Base-by-base conservation (phyloP, 1,139 yeast genomes). In the Magnusiomyces ingens region DNA sequence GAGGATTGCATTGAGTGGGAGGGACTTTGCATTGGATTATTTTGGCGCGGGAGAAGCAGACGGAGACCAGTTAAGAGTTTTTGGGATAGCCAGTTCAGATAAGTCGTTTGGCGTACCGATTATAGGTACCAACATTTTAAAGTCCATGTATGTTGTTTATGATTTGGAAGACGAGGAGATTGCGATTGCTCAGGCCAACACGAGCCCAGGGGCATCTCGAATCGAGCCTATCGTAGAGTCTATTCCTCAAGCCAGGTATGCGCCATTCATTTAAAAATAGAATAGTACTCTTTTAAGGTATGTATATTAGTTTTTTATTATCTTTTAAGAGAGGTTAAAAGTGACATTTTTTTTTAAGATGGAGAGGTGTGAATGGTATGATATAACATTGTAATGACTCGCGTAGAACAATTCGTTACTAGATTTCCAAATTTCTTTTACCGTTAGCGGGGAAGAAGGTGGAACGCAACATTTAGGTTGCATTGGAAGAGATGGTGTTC, bases 121-220 rank as follows among this genome's bases (percentile, higher is more conserved):
- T 5, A 26, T 44, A 12, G 47, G 47, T 29, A 6, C 32, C 22
- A 26, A 35, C 13, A 15, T 29, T 12, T 15, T 44, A 5, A n/a
- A 44, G 36, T 26, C 36, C 19, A 44, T 44, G 47, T 44, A 44
- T 29, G 37, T 44, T 26, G 47, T 44, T 29, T 44, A 26, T 29
- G 47, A 44, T 18, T 44, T 26, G n/a, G 47, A 44, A 22, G 47
- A 18, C 4, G 47, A 44, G n/a, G 32, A 36, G n/a, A 29, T 44
- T n/a, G 21, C 13, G 2, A n/a, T 44, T 29, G 47, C 47, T 11
- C 47, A 44, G 47, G 32, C 32, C 18, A 22, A 44, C 37, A 15
- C 19, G 12, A 26, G 15, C 21, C 47, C 47, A n/a, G 47, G 47
- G 6, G 15, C 47, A 18, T 26, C 47, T 12, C 3, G 15, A 5